These are phyloP conservation scores for Cynara cardunculus DNA, from an alignment of 129 eudicot species.

Conservation along the genomic window DNA sequence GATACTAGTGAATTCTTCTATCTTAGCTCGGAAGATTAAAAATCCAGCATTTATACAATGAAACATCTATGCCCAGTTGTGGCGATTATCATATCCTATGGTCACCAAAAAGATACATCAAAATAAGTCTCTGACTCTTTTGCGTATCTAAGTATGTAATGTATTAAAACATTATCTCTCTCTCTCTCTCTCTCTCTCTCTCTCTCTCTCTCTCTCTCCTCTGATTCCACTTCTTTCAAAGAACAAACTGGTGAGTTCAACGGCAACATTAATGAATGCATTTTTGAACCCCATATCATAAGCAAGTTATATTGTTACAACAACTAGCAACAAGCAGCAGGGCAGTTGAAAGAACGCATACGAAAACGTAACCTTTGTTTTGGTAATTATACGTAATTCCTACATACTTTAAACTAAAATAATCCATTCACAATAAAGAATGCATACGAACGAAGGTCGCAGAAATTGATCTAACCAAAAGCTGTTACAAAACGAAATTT, in stretches of 20 bases:
- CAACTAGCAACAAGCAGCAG: background rate
- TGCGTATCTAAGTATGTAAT: background rate
- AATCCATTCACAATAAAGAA: background rate
- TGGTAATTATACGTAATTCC: background rate
- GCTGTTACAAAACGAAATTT: background rate
- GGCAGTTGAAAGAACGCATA: background rate
- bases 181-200: background rate
- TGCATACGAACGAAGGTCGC: background rate
- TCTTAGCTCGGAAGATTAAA: background rate
- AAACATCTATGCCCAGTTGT: background rate
- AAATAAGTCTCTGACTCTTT: background rate
- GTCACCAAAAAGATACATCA: background rate
- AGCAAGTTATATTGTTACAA: background rate
- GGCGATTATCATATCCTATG: background rate
- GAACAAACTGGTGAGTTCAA: background rate
- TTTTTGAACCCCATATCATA: background rate
- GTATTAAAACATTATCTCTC: background rate
- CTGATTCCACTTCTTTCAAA: background rate
- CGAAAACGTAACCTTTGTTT: no score
- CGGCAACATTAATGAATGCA: background rate
- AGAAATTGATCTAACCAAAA: constrained; percentile 7
- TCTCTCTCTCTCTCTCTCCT: background rate
- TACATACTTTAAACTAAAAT: background rate
- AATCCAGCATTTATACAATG: background rate
- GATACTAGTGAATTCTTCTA: background rate